A percentile compares a stretch with the other conserved stretches of the same genome.
phyloP scores from a whole-genome alignment of 257 asterid genomes.

The Solanum stenotomum region DNA sequence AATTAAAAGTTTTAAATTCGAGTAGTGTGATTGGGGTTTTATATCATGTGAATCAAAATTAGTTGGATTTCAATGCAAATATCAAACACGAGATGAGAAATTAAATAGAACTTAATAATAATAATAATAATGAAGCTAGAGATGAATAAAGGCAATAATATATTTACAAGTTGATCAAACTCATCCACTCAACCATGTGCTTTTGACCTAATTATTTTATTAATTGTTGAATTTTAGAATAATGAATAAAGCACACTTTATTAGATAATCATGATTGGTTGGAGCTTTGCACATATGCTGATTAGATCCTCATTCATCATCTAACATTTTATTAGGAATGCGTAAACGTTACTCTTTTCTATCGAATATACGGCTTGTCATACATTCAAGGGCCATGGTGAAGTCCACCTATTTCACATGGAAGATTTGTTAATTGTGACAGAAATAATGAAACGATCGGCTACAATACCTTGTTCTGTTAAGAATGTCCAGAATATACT shows the following conservation, averaged over 20 bases:
- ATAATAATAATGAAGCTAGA: not conserved
- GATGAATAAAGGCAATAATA: not conserved
- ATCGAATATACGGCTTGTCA: not conserved
- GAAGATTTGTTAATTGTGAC: not conserved
- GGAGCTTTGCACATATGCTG: constrained; percentile 2
- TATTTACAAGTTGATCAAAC: not conserved
- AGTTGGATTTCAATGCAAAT: accelerated
- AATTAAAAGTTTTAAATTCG: too few relatives aligned
- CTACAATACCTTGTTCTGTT: accelerated
- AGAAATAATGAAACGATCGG: not conserved
- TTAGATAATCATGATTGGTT: not conserved
- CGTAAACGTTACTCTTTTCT: not conserved
- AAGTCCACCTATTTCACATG: not conserved
- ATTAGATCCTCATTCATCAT: not conserved
- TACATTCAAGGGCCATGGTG: not conserved
- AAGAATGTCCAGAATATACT: accelerated
- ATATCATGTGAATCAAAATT: not conserved
- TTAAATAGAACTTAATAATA: too few relatives aligned
- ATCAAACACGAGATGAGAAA: too few relatives aligned
- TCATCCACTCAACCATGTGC: not conserved
- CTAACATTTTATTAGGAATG: not conserved
- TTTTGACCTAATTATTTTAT: not conserved
- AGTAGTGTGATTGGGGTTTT: accelerated
- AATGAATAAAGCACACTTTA: not conserved
- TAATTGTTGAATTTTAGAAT: not conserved